Conservation (phyloP, 129 eudicot species). For the Ambrosia trifida region DNA sequence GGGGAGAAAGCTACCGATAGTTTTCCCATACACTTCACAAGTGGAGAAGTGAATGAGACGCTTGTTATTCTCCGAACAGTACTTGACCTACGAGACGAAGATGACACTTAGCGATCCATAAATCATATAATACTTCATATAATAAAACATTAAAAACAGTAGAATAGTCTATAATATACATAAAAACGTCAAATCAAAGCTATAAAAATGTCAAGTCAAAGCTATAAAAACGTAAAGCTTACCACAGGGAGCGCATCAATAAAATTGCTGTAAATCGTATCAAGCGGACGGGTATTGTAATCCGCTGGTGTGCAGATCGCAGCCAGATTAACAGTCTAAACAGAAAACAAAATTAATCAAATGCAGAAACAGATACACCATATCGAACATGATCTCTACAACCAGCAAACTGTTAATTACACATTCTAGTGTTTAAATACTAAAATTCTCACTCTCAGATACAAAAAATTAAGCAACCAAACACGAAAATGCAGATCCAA, state of each 20-base stretch:
- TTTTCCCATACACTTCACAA: slow-evolving; percentile 95
- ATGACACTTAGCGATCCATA: slow-evolving; percentile 2
- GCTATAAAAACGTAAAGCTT: slow-evolving; percentile 20
- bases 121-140: background rate
- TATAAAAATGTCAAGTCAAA: background rate
- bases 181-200: background rate
- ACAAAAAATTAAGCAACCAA: background rate
- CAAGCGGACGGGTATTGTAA: slow-evolving; percentile 93
- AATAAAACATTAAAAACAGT: slow-evolving; percentile 9
- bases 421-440: background rate
- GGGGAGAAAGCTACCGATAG: slow-evolving; percentile 84
- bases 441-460: background rate
- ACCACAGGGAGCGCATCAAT: slow-evolving; percentile 99
- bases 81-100: slow-evolving; percentile 61
- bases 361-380: background rate
- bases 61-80: slow-evolving; percentile 90
- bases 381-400: slow-evolving; percentile 4
- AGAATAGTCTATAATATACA: slow-evolving; percentile 1
- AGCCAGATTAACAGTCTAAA: slow-evolving; percentile 83
- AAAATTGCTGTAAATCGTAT: slow-evolving; percentile 96
- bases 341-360: slow-evolving; percentile 14
- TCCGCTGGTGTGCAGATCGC: slow-evolving; percentile 99
- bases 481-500: slow-evolving; percentile 26
- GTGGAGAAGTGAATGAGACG: slow-evolving; percentile 95
- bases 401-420: background rate